A percentile compares a stretch with the other conserved stretches of the same genome.
Conservation (phyloP, 2,329 filamentous ascomycete species). For the Phialocephala subalpina region DNA sequence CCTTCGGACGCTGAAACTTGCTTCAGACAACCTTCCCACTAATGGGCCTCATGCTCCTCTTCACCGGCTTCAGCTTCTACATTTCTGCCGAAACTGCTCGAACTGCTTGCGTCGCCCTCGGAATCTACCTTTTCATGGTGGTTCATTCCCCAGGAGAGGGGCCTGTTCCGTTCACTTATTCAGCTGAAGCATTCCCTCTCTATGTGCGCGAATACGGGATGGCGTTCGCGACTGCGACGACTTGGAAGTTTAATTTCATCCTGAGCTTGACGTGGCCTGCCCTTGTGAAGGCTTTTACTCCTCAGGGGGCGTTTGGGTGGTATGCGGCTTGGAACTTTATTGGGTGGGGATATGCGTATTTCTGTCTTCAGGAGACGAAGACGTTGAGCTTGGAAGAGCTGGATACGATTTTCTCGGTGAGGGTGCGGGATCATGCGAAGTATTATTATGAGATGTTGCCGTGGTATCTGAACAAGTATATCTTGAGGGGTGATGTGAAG, state of each 20-base stretch:
- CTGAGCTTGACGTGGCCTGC: conserved; percentile 45
- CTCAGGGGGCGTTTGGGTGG: conserved; percentile 55
- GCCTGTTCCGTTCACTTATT: conserved; percentile 68
- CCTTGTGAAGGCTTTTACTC: conserved; percentile 32
- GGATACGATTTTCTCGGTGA: conserved; percentile 34
- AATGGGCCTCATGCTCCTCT: conserved; percentile 54
- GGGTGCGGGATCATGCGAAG: conserved; percentile 26
- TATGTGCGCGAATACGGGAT: conserved; percentile 66
- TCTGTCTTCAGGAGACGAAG: conserved; percentile 40
- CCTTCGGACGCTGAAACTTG: conserved; percentile 69
- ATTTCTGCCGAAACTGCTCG: conserved; percentile 51
- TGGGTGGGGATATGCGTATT: conserved; percentile 37
- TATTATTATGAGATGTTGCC: conserved; percentile 27
- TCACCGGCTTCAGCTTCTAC: conserved; percentile 56
- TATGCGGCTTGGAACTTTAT: conserved; percentile 62
- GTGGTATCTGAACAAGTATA: conserved; percentile 29
- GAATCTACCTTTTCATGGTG: conserved; percentile 36
- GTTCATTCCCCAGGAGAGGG: conserved; percentile 68
- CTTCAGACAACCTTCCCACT: conserved; percentile 70
- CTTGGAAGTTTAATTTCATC: conserved; percentile 54
- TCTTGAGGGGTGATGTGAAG: conserved; percentile 18
- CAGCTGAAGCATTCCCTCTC: conserved; percentile 68
- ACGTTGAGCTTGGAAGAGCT: conserved; percentile 41
- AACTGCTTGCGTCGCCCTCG: conserved; percentile 49
- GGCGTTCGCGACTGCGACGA: conserved; percentile 63